Percentiles rank a stretch among this genome's conserved stretches.
Conservation (phyloP, 148 eudicot species). For the Drosera capensis region DNA sequence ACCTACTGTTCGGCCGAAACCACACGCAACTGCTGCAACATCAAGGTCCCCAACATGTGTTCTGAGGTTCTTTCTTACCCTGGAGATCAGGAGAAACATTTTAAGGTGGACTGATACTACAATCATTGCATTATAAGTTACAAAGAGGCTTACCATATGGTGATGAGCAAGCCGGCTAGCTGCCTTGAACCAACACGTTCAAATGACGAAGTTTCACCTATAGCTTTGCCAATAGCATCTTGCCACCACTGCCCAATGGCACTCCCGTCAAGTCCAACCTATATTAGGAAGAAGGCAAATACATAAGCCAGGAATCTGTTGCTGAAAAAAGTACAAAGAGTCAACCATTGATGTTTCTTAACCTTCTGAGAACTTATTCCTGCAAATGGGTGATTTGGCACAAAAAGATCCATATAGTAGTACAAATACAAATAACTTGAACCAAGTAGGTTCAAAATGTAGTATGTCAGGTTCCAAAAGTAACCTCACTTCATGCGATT, state of each 20-base stretch:
- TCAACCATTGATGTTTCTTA: no score
- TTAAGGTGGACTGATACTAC: not conserved
- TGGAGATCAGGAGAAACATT: conserved; percentile 10
- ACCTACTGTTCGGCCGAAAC: conserved; percentile 94
- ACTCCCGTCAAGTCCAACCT: conserved; percentile 99
- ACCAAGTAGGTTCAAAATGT: no score
- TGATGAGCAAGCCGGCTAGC: conserved; percentile 81
- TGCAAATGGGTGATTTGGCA: no score
- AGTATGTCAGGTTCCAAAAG: no score
- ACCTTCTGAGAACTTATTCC: no score
- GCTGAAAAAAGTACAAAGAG: not conserved
- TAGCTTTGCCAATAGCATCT: conserved; percentile 75
- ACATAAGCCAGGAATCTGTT: conserved; percentile 1
- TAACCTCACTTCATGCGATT: no score
- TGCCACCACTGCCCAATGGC: conserved; percentile 92
- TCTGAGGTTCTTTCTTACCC: conserved; percentile 84
- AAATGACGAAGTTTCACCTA: conserved; percentile 77
- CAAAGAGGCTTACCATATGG: conserved; percentile 54
- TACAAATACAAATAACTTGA: no score
- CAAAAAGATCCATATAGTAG: no score
- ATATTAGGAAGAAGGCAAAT: conserved; percentile 19
- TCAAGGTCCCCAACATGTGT: conserved; percentile 93
- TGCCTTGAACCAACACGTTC: conserved; percentile 98
- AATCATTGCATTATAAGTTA: not conserved
- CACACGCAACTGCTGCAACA: conserved; percentile 94